Percentiles rank a stretch among this genome's conserved stretches.
These are phyloP conservation scores for Lepidium africanum DNA, from an alignment of 345 rosid species.

Conservation along the genomic window DNA sequence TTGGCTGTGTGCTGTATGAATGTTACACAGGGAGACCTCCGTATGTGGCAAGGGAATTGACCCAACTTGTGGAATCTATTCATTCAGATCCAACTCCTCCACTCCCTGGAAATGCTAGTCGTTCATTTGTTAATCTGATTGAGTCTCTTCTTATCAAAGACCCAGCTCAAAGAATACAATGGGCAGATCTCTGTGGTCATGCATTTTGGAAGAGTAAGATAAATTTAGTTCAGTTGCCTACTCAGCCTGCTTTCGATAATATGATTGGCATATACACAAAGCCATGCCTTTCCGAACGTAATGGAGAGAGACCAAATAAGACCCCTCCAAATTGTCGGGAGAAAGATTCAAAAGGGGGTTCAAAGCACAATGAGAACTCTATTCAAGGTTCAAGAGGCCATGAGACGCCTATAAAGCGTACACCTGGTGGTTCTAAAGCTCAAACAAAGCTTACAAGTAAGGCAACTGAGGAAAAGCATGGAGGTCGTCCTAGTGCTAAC, in stretches of 20 bases:
- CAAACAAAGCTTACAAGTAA: slow-evolving; percentile 51
- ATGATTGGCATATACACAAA: slow-evolving; percentile 59
- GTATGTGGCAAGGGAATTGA: slow-evolving; percentile 78
- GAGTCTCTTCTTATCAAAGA: slow-evolving; percentile 88
- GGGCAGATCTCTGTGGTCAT: slow-evolving; percentile 83
- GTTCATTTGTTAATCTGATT: slow-evolving; percentile 65
- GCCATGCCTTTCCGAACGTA: slow-evolving; percentile 75
- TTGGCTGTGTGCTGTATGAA: slow-evolving; percentile 95
- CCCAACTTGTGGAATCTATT: slow-evolving; percentile 83
- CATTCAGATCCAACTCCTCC: slow-evolving; percentile 84
- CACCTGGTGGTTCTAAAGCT: slow-evolving; percentile 46
- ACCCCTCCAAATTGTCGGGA: slow-evolving; percentile 70
- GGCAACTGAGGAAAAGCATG: slow-evolving; percentile 57
- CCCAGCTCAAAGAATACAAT: slow-evolving; percentile 87
- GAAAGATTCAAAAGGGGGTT: slow-evolving; percentile 58
- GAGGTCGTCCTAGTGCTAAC: slow-evolving; percentile 47
- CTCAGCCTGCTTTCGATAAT: slow-evolving; percentile 79
- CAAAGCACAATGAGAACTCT: slow-evolving; percentile 59
- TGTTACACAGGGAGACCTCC: slow-evolving; percentile 93
- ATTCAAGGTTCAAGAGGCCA: slow-evolving; percentile 39
- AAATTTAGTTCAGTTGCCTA: slow-evolving; percentile 50
- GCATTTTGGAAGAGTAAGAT: slow-evolving; percentile 79
- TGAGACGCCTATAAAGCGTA: slow-evolving; percentile 63
- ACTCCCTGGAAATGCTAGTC: slow-evolving; percentile 83
- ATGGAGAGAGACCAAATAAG: slow-evolving; percentile 67